phyloP scores from a whole-genome alignment of 2,329 filamentous ascomycete species.

The Colletotrichum navitas region DNA sequence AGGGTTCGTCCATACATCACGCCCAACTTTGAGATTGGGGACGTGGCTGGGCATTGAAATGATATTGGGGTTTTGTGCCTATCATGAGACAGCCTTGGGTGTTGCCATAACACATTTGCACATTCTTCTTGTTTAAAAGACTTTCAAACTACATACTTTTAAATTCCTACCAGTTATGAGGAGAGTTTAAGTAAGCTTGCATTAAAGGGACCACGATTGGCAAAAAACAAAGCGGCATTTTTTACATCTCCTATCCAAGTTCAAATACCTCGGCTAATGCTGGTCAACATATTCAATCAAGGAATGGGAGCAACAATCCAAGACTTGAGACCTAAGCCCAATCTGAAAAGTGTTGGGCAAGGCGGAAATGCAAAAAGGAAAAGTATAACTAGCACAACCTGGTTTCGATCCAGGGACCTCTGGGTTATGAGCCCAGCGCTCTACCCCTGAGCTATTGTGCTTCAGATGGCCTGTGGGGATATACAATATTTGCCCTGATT shows the following conservation, averaged over 20 bases:
- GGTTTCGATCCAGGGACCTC: conserved; percentile 42
- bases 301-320: background rate
- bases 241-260: background rate
- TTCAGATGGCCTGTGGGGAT: background rate
- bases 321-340: too few relatives aligned
- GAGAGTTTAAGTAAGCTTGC: background rate
- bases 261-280: too few relatives aligned
- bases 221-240: too few relatives aligned
- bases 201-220: background rate
- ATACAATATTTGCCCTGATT: accelerated
- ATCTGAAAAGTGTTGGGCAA: background rate
- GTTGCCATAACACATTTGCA: background rate
- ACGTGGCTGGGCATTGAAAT: conserved; percentile 42
- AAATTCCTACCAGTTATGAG: background rate
- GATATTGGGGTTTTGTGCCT: background rate
- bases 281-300: too few relatives aligned
- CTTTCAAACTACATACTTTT: background rate
- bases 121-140: background rate
- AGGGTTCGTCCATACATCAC: conserved; percentile 47
- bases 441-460: conserved; percentile 42
- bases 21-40: conserved; percentile 50
- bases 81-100: background rate
- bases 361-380: background rate
- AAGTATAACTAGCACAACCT: conserved; percentile 27
- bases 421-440: conserved; percentile 43